Evolutionary conservation across 2,329 filamentous ascomycete genomes (phyloP).

Genomic region (Cladosporium sp.): DNA sequence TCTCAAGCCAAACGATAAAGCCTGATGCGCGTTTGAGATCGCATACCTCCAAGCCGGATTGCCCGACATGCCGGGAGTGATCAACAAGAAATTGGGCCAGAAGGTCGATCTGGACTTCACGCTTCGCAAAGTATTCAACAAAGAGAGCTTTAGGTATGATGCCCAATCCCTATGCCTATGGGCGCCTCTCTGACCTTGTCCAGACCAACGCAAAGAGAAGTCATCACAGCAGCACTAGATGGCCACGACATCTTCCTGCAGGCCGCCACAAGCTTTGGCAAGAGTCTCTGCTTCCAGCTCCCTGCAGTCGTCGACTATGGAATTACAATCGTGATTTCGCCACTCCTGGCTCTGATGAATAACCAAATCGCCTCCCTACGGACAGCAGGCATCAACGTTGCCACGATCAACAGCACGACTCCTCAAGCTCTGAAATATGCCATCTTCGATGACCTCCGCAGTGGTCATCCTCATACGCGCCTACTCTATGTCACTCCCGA

Average conservation of each 20-base stretch:
- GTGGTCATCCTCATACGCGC: constrained; percentile 76
- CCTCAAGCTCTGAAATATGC: constrained; percentile 58
- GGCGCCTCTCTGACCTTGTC: background rate
- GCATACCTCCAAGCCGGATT: too few relatives aligned
- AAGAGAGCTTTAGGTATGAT: constrained; percentile 30
- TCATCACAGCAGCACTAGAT: constrained; percentile 74
- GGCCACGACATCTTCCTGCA: constrained; percentile 91
- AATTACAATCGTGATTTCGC: constrained; percentile 87
- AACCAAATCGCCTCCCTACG: constrained; percentile 85
- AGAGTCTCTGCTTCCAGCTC: constrained; percentile 88
- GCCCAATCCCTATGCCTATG: background rate
- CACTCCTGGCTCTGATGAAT: constrained; percentile 86
- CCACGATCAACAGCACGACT: constrained; percentile 83
- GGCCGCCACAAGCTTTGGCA: constrained; percentile 85
- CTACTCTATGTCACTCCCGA: constrained; percentile 94
- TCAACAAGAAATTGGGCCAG: constrained; percentile 21
- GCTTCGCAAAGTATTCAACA: constrained; percentile 33
- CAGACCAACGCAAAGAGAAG: constrained; percentile 80
- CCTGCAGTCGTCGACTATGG: constrained; percentile 84
- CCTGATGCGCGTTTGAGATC: too few relatives aligned
- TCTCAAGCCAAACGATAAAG: background rate
- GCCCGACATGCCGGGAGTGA: constrained; percentile 24
- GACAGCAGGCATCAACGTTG: constrained; percentile 70
- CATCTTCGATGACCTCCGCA: constrained; percentile 77
- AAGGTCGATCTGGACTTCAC: constrained; percentile 36